Percentiles rank a stretch among this genome's conserved stretches.
phyloP scores from a whole-genome alignment of 805 yeast genomes.

The Jamesozyma jinghongensis region DNA sequence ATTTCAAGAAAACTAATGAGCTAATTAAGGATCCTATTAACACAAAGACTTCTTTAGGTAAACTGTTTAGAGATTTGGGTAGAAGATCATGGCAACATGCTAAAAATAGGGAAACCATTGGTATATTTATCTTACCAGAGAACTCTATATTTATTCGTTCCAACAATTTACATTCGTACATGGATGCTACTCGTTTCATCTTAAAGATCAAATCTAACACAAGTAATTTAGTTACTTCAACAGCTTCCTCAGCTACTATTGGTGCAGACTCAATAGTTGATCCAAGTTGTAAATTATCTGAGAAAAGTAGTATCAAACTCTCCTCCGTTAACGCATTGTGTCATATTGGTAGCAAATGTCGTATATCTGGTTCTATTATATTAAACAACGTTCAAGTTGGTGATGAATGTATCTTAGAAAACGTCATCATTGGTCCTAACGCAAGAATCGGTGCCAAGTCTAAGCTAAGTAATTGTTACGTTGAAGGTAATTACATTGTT shows the following conservation, averaged over 20 bases:
- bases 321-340: constrained; percentile 72
- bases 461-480: constrained; percentile 68
- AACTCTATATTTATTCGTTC: constrained; percentile 65
- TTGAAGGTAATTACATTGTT: constrained; percentile 72
- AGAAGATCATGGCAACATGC: constrained; percentile 88
- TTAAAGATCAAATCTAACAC: constrained; percentile 53
- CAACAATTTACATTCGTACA: constrained; percentile 68
- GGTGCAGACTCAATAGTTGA: constrained; percentile 86
- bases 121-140: constrained; percentile 61
- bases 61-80: constrained; percentile 76
- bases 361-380: constrained; percentile 78
- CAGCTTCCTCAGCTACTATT: constrained; percentile 58
- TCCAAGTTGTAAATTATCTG: constrained; percentile 57
- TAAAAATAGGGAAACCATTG: constrained; percentile 46
- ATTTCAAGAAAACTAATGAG: constrained; percentile 25
- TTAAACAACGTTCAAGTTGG: constrained; percentile 62
- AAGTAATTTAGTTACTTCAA: constrained; percentile 43
- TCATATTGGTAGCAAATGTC: constrained; percentile 73
- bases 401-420: constrained; percentile 70
- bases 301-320: constrained; percentile 77
- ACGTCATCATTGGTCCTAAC: constrained; percentile 71
- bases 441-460: constrained; percentile 58
- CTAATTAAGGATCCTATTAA: constrained; percentile 22
- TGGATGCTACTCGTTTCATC: constrained; percentile 80
- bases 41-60: constrained; percentile 44